Evolutionary conservation across 2,329 filamentous ascomycete species (phyloP).

Genomic region (Colletotrichum gloeosporioides): DNA sequence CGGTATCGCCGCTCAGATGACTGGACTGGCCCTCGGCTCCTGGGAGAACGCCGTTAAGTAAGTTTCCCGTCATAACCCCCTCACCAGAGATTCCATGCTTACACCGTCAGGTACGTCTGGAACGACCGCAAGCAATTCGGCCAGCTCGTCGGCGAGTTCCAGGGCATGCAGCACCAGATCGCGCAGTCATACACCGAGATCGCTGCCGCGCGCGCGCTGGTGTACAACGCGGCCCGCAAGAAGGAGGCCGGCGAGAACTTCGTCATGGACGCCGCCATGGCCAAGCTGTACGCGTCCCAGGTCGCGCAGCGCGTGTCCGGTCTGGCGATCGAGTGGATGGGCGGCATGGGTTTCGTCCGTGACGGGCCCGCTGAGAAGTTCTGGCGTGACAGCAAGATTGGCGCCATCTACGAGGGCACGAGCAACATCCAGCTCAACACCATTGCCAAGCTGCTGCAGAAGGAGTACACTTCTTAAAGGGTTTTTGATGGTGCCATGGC

Average conservation of each 20-base stretch:
- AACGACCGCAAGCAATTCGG: conserved; percentile 99
- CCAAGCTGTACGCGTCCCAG: conserved; percentile 93
- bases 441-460: conserved; percentile 67
- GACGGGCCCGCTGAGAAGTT: conserved; percentile 98
- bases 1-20: conserved; percentile 99
- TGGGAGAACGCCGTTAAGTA: conserved; percentile 91
- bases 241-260: conserved; percentile 98
- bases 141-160: conserved; percentile 91
- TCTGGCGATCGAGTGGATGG: conserved; percentile 97
- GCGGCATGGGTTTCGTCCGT: conserved; percentile 97
- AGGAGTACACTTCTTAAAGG: conserved; percentile 58
- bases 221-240: conserved; percentile 96
- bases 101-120: conserved; percentile 77
- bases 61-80: conserved; percentile 28
- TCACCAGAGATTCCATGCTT: neutral
- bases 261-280: conserved; percentile 96
- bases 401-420: conserved; percentile 94
- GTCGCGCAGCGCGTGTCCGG: conserved; percentile 87
- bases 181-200: conserved; percentile 97
- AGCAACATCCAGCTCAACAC: conserved; percentile 77
- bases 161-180: conserved; percentile 99
- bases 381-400: conserved; percentile 98
- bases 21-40: conserved; percentile 89
- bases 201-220: conserved; percentile 84
- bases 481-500: neutral